Evolutionary conservation across 768 basidiomycete genomes (phyloP).

Genomic region (Cytidiella melzeri): DNA sequence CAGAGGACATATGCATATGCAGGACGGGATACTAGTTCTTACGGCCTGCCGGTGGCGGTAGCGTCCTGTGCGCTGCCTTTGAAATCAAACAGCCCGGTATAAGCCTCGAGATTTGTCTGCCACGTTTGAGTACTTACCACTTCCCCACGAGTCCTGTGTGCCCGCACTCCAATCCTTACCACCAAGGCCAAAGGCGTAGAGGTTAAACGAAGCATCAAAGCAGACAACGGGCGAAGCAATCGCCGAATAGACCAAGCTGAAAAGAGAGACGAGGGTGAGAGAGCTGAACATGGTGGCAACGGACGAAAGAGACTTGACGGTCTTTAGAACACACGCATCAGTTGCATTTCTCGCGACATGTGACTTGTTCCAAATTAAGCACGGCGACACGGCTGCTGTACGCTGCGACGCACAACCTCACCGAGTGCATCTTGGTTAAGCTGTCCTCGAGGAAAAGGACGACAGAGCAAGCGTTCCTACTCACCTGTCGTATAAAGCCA

Average conservation of each 20-base stretch:
- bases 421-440: too few species aligned
- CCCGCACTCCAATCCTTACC: constrained; percentile 84
- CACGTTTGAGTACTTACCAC: too few species aligned
- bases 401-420: too few species aligned
- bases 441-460: background rate
- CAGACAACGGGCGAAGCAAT: constrained; percentile 57
- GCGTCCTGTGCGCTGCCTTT: constrained; percentile 59
- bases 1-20: background rate
- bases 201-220: constrained; percentile 77
- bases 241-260: constrained; percentile 34
- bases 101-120: constrained; percentile 4
- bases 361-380: background rate
- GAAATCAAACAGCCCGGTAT: constrained; percentile 6
- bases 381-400: too few species aligned
- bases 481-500: too few species aligned
- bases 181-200: constrained; percentile 80
- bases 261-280: constrained; percentile 51
- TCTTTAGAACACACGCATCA: too few species aligned
- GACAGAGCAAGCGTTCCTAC: too few species aligned
- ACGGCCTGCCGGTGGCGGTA: constrained; percentile 75
- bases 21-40: constrained; percentile 25
- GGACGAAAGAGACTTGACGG: background rate
- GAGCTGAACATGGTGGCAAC: constrained; percentile 28
- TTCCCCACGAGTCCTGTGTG: constrained; percentile 59
- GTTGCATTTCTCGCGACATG: too few species aligned